Evolutionary conservation across 2,329 filamentous ascomycete genomes (phyloP).

Genomic region (Coniosporium tulheliwenetii): DNA sequence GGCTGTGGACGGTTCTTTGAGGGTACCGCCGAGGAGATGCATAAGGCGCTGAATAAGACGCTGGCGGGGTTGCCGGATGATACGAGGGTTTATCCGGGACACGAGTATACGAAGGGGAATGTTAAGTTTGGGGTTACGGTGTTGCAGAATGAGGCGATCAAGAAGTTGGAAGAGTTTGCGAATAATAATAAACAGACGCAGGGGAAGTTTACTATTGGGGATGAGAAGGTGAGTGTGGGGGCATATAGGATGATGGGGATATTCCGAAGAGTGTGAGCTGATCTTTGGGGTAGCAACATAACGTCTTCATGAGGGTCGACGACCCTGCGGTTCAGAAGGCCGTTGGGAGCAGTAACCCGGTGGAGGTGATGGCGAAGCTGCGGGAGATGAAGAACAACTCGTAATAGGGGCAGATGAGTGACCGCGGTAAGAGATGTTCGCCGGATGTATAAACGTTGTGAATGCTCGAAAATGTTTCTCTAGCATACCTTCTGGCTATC

Average conservation of each 20-base stretch:
- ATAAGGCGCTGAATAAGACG: slow-evolving; percentile 77
- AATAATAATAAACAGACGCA: slow-evolving; percentile 75
- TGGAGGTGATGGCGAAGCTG: slow-evolving; percentile 72
- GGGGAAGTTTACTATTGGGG: slow-evolving; percentile 89
- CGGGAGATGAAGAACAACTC: slow-evolving; percentile 71
- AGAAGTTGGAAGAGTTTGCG: slow-evolving; percentile 62
- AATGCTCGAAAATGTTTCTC: too few species aligned
- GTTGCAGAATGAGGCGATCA: slow-evolving; percentile 56
- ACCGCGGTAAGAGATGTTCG: too few species aligned
- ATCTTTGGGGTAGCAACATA: slow-evolving; percentile 51
- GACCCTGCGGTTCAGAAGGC: slow-evolving; percentile 74
- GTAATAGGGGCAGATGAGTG: background rate
- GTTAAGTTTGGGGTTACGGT: slow-evolving; percentile 76
- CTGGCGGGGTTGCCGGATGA: slow-evolving; percentile 72
- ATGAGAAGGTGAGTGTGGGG: slow-evolving; percentile 61
- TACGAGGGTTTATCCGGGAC: slow-evolving; percentile 87
- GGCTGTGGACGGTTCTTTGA: slow-evolving; percentile 96
- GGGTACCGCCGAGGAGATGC: slow-evolving; percentile 77
- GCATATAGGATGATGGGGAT: background rate
- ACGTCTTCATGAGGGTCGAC: slow-evolving; percentile 86
- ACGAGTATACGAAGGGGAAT: slow-evolving; percentile 97
- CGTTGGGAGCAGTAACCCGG: slow-evolving; percentile 64
- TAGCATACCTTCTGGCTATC: too few species aligned
- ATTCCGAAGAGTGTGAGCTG: background rate
- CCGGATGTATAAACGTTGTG: too few species aligned